Evolutionary conservation across 2,329 filamentous ascomycete species (phyloP).

Genomic region (Claviceps quebecensis): DNA sequence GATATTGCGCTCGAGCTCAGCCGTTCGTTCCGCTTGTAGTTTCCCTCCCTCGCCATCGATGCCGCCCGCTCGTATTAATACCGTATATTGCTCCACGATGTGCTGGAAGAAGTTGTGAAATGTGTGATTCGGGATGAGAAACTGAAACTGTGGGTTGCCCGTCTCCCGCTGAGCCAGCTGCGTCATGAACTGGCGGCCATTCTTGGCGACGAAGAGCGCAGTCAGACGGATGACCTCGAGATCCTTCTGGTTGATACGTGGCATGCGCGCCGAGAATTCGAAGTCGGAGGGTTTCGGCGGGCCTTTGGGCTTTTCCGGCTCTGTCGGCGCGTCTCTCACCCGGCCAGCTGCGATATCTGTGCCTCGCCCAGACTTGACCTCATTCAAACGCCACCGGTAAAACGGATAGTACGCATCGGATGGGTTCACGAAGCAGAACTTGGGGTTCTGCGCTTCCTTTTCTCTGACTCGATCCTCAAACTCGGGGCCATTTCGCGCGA

Average conservation of each 20-base stretch:
- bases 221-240: constrained; percentile 62
- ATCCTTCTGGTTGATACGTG: constrained; percentile 91
- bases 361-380: constrained; percentile 73
- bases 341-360: constrained; percentile 66
- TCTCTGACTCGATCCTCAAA: constrained; percentile 78
- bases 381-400: constrained; percentile 80
- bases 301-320: constrained; percentile 55
- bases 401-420: constrained; percentile 76
- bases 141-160: constrained; percentile 90
- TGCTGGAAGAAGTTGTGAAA: constrained; percentile 92
- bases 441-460: constrained; percentile 72
- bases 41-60: constrained; percentile 53
- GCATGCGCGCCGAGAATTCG: constrained; percentile 90
- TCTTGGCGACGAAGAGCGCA: constrained; percentile 83
- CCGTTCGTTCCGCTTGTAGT: constrained; percentile 57
- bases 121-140: constrained; percentile 86
- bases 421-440: constrained; percentile 74
- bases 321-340: constrained; percentile 43
- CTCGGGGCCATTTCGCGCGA: constrained; percentile 51
- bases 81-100: constrained; percentile 85
- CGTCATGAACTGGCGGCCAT: constrained; percentile 85
- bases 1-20: constrained; percentile 59
- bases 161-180: constrained; percentile 76
- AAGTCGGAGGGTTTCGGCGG: constrained; percentile 78
- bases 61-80: constrained; percentile 54